Evolutionary conservation across 345 rosid species (phyloP).

Genomic region (Syzygium oleosum): DNA sequence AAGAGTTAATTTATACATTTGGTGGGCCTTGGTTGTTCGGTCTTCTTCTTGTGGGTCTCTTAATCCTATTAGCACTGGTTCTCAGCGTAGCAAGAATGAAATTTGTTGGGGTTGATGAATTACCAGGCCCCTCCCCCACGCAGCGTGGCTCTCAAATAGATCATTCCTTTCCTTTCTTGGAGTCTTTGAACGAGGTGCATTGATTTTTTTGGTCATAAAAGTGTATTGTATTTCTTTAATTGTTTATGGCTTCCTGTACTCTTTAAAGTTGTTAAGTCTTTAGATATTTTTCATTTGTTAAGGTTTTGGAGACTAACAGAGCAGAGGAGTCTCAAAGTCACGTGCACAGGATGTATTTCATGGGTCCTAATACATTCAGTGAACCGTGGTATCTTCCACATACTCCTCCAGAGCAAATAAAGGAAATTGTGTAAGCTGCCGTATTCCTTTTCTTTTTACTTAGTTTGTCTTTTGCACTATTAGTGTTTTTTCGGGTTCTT

Average conservation of each 20-base stretch:
- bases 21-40: conserved; percentile 98
- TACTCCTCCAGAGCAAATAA: conserved; percentile 89
- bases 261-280: not conserved
- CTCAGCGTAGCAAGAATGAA: conserved; percentile 99
- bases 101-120: conserved; percentile 93
- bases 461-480: not conserved
- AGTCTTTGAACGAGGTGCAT: conserved; percentile 91
- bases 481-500: not conserved
- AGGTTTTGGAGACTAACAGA: conserved; percentile 98
- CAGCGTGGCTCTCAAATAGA: conserved; percentile 89
- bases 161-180: conserved; percentile 96
- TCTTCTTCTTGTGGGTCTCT: conserved; percentile 79
- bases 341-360: conserved; percentile 95
- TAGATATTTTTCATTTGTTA: conserved; percentile 5
- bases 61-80: conserved; percentile 85
- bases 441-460: conserved; percentile 5
- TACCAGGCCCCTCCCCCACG: conserved; percentile 85
- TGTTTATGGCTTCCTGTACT: not conserved
- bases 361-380: conserved; percentile 93
- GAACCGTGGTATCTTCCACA: conserved; percentile 98
- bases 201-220: conserved; percentile 1
- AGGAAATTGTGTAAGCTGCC: conserved; percentile 84
- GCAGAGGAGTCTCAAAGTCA: conserved; percentile 96
- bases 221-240: not conserved
- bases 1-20: conserved; percentile 93